Conservation (phyloP, 2,329 filamentous ascomycete species). For the Colletotrichum sp. region DNA sequence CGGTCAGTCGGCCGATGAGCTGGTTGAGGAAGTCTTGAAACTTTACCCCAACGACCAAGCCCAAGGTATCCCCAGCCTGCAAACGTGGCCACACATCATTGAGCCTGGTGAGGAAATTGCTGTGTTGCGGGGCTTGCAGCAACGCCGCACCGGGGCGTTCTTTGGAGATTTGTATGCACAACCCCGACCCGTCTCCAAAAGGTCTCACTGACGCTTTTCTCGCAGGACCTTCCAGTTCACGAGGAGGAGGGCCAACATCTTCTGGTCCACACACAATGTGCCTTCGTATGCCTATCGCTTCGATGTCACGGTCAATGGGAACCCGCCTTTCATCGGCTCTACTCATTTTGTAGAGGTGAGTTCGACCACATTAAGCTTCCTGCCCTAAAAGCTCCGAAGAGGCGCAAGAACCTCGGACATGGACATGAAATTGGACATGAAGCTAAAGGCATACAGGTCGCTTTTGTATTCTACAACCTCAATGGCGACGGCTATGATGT, state of each 20-base stretch:
- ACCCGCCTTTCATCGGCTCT: slow-evolving; percentile 25
- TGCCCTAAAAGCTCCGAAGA: background rate
- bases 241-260: slow-evolving; percentile 30
- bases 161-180: slow-evolving; percentile 26
- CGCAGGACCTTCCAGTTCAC: slow-evolving; percentile 29
- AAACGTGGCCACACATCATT: slow-evolving; percentile 35
- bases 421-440: background rate
- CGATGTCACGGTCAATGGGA: slow-evolving; percentile 33
- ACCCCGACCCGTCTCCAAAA: background rate
- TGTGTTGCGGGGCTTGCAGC: slow-evolving; percentile 30
- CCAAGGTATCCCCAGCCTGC: slow-evolving; percentile 37
- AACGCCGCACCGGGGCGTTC: slow-evolving; percentile 31
- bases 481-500: slow-evolving; percentile 33
- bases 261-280: slow-evolving; percentile 30
- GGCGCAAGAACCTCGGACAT: background rate
- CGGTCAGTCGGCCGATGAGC: slow-evolving; percentile 26
- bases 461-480: slow-evolving; percentile 45
- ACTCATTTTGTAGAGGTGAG: slow-evolving; percentile 44
- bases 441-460: slow-evolving; percentile 29
- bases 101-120: slow-evolving; percentile 29
- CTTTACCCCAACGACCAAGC: slow-evolving; percentile 37
- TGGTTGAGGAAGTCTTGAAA: slow-evolving; percentile 27
- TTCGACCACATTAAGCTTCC: background rate
- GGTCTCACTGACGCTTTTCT: background rate
- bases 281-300: slow-evolving; percentile 37